Evolutionary conservation across 345 rosid species (phyloP).

Genomic region (Populus tremula): DNA sequence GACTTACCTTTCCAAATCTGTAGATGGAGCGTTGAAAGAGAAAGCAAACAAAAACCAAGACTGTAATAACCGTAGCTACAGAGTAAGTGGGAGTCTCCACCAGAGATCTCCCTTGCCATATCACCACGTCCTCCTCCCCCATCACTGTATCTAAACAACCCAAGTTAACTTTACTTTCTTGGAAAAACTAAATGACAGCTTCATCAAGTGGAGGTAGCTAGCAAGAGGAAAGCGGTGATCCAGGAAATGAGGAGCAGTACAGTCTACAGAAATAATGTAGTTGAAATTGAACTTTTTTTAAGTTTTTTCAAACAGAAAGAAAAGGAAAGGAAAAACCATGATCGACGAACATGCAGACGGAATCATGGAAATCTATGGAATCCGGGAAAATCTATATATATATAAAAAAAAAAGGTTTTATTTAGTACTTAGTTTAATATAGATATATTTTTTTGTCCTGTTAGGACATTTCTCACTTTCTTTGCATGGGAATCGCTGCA

Average conservation of each 20-base stretch:
- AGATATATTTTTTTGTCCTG: not conserved
- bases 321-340: no score
- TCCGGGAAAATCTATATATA: not conserved
- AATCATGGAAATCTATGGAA: not conserved
- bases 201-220: not conserved
- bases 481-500: constrained; percentile 19
- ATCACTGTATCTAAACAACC: not conserved
- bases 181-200: not conserved
- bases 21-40: constrained; percentile 72
- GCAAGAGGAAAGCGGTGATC: not conserved
- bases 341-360: not conserved
- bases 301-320: not conserved
- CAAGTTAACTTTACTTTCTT: not conserved
- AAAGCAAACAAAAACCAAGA: constrained; percentile 28
- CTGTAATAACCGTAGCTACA: constrained; percentile 81
- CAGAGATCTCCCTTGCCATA: constrained; percentile 44
- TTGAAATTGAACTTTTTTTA: not conserved
- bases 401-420: not conserved
- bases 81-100: constrained; percentile 92
- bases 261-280: not conserved
- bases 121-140: constrained; percentile 1
- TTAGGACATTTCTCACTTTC: constrained; percentile 1
- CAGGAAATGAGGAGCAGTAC: constrained; percentile 6
- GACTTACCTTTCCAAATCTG: constrained; percentile 75
- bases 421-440: not conserved